These are phyloP conservation scores for Hericium coralloides DNA, from an alignment of 768 basidiomycete species.

Conservation along the genomic window DNA sequence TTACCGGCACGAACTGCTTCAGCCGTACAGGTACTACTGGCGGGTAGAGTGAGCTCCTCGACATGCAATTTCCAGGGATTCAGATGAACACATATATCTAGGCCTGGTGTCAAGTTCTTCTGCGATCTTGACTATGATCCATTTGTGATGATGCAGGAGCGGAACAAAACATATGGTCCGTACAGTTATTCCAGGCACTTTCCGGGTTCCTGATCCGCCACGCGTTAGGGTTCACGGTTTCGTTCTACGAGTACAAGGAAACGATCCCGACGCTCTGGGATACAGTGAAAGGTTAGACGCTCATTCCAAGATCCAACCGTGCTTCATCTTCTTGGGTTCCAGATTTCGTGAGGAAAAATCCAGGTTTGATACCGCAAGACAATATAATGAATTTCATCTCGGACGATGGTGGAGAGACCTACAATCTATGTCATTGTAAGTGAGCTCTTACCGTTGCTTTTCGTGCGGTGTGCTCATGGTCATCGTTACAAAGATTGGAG, in stretches of 20 bases:
- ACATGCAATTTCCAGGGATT: neutral
- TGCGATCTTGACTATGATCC: conserved; percentile 62
- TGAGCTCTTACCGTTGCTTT: neutral
- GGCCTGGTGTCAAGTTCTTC: conserved; percentile 72
- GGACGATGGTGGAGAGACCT: conserved; percentile 59
- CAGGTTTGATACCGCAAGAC: conserved; percentile 47
- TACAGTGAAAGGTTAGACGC: conserved; percentile 48
- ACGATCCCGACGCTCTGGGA: conserved; percentile 82
- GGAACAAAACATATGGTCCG: conserved; percentile 76
- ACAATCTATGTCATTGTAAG: conserved; percentile 71
- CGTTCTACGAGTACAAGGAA: conserved; percentile 66
- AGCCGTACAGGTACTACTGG: conserved; percentile 83
- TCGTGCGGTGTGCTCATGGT: no score
- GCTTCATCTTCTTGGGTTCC: neutral
- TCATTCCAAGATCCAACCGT: neutral
- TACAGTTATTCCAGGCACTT: neutral
- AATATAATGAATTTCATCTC: conserved; percentile 72
- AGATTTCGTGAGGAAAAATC: conserved; percentile 64
- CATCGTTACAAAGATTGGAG: conserved; percentile 61
- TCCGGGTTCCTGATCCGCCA: neutral
- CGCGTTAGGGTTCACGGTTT: conserved; percentile 62
- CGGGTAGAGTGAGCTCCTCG: conserved; percentile 64
- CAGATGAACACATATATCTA: conserved; percentile 17
- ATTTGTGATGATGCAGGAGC: conserved; percentile 70
- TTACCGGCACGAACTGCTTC: conserved; percentile 69